Conservation (phyloP, 108 stramenopile species). For the Licmophora abbreviata region DNA sequence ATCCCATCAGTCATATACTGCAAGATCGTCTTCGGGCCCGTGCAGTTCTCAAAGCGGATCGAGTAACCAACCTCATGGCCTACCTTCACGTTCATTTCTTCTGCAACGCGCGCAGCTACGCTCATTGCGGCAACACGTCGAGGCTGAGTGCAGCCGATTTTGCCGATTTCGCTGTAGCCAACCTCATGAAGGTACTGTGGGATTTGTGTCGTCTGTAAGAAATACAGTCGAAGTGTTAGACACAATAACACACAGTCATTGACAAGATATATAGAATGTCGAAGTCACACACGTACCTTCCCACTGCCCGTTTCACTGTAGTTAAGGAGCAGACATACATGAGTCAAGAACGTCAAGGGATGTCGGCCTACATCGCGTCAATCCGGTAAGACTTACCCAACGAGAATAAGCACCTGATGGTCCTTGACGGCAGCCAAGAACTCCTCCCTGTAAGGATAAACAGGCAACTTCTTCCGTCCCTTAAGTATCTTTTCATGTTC, state of each 20-base stretch:
- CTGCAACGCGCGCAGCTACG: constrained; percentile 94
- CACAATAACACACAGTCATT: not conserved
- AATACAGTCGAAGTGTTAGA: not conserved
- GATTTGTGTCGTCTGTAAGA: constrained; percentile 87
- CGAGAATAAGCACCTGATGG: constrained; percentile 88
- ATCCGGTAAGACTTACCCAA: too few relatives aligned
- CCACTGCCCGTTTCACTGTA: constrained; percentile 83
- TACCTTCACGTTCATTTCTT: constrained; percentile 93
- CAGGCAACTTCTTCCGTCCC: constrained; percentile 88
- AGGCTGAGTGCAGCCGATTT: constrained; percentile 97
- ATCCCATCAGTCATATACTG: constrained; percentile 99
- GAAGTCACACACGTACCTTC: constrained; percentile 11
- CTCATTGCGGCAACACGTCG: constrained; percentile 98
- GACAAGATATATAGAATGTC: constrained; percentile 2
- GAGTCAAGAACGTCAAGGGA: too few relatives aligned
- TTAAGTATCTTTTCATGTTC: constrained; percentile 89
- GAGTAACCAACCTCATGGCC: constrained; percentile 98
- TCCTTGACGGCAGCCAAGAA: constrained; percentile 84
- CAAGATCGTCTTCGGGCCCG: constrained; percentile 82
- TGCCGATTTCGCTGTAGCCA: constrained; percentile 94
- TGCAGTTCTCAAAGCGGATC: constrained; percentile 99
- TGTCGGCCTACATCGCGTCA: too few relatives aligned
- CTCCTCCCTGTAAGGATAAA: constrained; percentile 92
- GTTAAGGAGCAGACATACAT: too few relatives aligned
- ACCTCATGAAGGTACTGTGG: constrained; percentile 97